phyloP scores from a whole-genome alignment of 257 asterid genomes.

The Solanum chilense region DNA sequence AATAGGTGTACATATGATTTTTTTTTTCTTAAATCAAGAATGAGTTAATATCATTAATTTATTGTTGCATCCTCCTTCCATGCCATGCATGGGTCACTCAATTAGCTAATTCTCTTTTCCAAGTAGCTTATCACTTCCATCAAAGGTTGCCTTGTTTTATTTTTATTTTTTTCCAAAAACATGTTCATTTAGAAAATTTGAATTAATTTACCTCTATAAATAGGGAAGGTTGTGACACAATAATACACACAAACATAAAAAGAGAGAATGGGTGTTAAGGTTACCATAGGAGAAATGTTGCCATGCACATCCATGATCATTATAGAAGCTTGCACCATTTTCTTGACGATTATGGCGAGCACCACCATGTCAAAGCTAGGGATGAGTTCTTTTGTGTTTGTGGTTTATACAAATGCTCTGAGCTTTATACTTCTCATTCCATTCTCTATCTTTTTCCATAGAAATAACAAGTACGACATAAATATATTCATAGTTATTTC shows the following conservation, averaged over 20 bases:
- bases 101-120: constrained; percentile 46
- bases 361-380: constrained; percentile 57
- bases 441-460: constrained; percentile 18
- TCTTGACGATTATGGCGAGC: constrained; percentile 52
- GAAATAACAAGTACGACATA: constrained; percentile 18
- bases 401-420: constrained; percentile 62
- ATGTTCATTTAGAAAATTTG: background rate
- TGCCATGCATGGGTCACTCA: constrained; percentile 37
- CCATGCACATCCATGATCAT: constrained; percentile 51
- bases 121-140: constrained; percentile 48
- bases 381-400: constrained; percentile 67
- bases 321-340: constrained; percentile 54
- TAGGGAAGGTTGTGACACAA: background rate
- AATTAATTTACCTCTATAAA: constrained; percentile 3
- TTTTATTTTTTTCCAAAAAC: background rate
- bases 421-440: constrained; percentile 44
- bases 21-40: background rate
- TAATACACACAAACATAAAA: background rate
- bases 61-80: background rate
- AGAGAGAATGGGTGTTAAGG: constrained; percentile 11
- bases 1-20: background rate
- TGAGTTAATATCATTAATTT: background rate
- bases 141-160: constrained; percentile 35
- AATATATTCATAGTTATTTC: background rate
- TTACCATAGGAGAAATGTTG: constrained; percentile 20